These are phyloP conservation scores for Violaceomyces palustris DNA, from an alignment of 1,284 basidiomycete genomes.

Conservation along the genomic window DNA sequence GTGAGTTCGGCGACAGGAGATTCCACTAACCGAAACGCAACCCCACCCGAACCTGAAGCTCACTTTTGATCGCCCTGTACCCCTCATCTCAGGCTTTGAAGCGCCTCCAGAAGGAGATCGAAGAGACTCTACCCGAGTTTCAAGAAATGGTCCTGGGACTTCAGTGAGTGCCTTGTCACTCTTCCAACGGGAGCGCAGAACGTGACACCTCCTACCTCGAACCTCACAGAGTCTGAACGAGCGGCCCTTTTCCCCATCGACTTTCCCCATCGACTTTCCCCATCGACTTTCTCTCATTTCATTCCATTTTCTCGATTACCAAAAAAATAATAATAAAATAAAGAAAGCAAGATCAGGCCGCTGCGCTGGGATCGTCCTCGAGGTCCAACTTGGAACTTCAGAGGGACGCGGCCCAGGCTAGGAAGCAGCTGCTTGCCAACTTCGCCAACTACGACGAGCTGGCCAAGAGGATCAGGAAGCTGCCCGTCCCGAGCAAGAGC, in stretches of 20 bases:
- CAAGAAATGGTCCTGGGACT: constrained; percentile 64
- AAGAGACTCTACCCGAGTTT: constrained; percentile 65
- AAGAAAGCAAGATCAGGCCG: constrained; percentile 36
- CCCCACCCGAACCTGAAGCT: too few species aligned
- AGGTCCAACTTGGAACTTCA: constrained; percentile 46
- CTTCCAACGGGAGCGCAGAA: too few species aligned
- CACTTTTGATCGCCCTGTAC: too few species aligned
- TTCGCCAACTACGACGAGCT: constrained; percentile 84
- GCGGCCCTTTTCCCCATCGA: too few species aligned
- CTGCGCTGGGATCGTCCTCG: constrained; percentile 40
- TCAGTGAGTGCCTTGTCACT: constrained; percentile 57
- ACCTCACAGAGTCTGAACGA: background rate
- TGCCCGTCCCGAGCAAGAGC: constrained; percentile 57
- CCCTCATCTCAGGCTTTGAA: constrained; percentile 59
- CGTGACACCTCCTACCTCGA: too few species aligned
- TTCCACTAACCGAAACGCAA: too few species aligned
- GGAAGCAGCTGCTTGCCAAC: constrained; percentile 74
- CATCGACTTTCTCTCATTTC: too few species aligned
- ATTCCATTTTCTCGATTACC: too few species aligned
- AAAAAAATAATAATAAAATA: too few species aligned
- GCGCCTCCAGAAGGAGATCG: constrained; percentile 70
- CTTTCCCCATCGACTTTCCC: too few species aligned
- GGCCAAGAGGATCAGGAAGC: constrained; percentile 71
- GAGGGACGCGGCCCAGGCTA: constrained; percentile 63
- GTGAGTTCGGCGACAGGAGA: constrained; percentile 33